Evolutionary conservation across 2,329 filamentous ascomycete species (phyloP), one percentile per base, ranked within the genome.

Genomic region (Camillea tinctor): DNA sequence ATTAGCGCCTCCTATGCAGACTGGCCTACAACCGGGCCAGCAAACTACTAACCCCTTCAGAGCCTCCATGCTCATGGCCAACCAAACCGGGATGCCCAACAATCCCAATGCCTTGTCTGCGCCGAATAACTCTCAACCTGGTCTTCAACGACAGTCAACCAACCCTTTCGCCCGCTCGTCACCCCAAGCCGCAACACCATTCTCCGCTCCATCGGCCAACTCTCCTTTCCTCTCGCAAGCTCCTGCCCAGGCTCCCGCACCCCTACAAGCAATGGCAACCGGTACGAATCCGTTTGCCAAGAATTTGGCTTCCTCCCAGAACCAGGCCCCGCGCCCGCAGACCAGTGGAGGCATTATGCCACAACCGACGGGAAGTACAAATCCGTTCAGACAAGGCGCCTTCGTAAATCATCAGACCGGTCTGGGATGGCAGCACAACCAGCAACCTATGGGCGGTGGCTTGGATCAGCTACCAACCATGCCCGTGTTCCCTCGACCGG

Each of bases 351-450:
- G 74, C 54, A 77, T 95, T 4, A 83, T 84, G 56, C 86, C 92
- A 1, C 92, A 94, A 70, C 84, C 89, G 1, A 97, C 93, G 0
- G 93, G 93, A 8, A 92, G 86, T 70, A 97, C 93, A 1, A 99
- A 99, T 70, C 95, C 95, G 0, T 98, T 98, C 83, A 86, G 95
- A 17, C 93, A 98, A 72, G 92, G 90, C 52, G 87, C 89, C 3
- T 96, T 97, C 74, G 88, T 96, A 56, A 95, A 96, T 71, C 93
- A 96, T 70, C 83, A 88, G 64, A 96, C 93, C 0, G 93, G 94
- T 0, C 83, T 91, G 74, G 92, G 92, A 1, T 98, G 95, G 92
- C 93, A 97, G 74, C 84, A 89, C 64, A 85, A 86, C 62, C 87
- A 89, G 66, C 86, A 91, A 70, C 85, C 89, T 8, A 94, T 95